Evolutionary conservation across 768 basidiomycete species (phyloP).

Genomic region (Mycena polygramma): DNA sequence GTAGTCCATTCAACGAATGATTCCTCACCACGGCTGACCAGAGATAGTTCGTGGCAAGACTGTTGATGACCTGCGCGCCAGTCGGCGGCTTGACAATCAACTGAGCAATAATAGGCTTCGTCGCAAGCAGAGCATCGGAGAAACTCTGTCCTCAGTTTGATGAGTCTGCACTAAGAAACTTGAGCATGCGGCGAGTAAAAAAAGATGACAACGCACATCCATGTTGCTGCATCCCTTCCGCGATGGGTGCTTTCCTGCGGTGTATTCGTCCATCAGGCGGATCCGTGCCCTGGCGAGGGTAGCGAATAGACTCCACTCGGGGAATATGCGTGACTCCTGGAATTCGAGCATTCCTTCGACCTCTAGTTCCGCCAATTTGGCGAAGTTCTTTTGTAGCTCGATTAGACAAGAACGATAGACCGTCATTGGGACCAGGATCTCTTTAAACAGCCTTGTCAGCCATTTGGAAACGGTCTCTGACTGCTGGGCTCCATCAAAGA

Average conservation of each 20-base stretch:
- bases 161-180: constrained; percentile 7
- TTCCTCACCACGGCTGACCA: constrained; percentile 11
- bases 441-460: constrained; percentile 5
- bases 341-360: neutral
- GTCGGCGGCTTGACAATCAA: constrained; percentile 17
- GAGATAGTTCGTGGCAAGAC: constrained; percentile 11
- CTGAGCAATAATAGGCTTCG: constrained; percentile 9
- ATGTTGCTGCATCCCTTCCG: constrained; percentile 16
- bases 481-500: constrained; percentile 9
- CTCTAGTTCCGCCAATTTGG: constrained; percentile 4
- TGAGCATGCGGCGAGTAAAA: constrained; percentile 1
- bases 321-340: constrained; percentile 20
- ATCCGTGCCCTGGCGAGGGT: constrained; percentile 11
- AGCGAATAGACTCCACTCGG: constrained; percentile 19
- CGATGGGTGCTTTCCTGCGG: constrained; percentile 8
- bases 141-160: constrained; percentile 11
- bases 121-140: constrained; percentile 13
- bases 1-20: constrained; percentile 1
- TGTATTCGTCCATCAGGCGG: constrained; percentile 18
- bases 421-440: constrained; percentile 9
- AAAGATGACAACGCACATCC: constrained; percentile 10
- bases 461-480: constrained; percentile 14
- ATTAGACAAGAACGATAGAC: constrained; percentile 10
- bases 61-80: constrained; percentile 15
- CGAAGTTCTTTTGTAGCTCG: constrained; percentile 18